Evolutionary conservation across 805 yeast species (phyloP).

Genomic region (Diddensiella caesifluorescens): DNA sequence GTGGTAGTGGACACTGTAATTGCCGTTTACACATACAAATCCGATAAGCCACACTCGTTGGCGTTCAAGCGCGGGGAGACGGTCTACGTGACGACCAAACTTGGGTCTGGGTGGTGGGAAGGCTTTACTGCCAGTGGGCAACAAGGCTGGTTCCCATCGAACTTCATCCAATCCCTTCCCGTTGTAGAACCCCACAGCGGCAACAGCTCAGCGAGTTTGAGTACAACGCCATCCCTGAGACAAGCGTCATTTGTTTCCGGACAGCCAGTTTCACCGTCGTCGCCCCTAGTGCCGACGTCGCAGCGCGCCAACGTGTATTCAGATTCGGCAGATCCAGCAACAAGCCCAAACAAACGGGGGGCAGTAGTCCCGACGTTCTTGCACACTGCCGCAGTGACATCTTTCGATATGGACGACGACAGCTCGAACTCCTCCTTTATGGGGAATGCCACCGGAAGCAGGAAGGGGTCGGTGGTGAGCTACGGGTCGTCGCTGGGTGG

Average conservation of each 20-base stretch:
- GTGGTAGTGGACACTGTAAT: constrained; percentile 46
- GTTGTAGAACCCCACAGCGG: neutral
- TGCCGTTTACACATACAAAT: constrained; percentile 48
- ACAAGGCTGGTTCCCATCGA: constrained; percentile 85
- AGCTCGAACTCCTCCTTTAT: constrained; percentile 6
- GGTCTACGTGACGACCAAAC: constrained; percentile 60
- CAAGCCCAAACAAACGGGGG: constrained; percentile 1
- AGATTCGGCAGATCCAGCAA: neutral
- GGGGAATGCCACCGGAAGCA: constrained; percentile 2
- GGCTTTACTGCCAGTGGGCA: constrained; percentile 49
- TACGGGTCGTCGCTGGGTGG: constrained; percentile 17
- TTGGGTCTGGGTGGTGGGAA: constrained; percentile 82
- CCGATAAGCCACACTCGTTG: constrained; percentile 48
- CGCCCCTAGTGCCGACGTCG: neutral
- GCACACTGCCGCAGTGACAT: constrained; percentile 6
- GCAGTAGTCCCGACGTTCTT: constrained; percentile 2
- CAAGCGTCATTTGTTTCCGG: neutral
- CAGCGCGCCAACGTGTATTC: neutral
- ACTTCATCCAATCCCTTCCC: constrained; percentile 44
- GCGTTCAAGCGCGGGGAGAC: constrained; percentile 61
- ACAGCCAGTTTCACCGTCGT: neutral
- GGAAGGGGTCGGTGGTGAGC: constrained; percentile 21
- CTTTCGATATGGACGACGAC: constrained; percentile 11
- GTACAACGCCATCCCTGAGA: constrained; percentile 4
- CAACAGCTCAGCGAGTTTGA: neutral